A percentile compares a stretch with the other conserved stretches of the same genome.
Evolutionary conservation across 257 asterid genomes (phyloP).

Genomic region (Vinca minor): DNA sequence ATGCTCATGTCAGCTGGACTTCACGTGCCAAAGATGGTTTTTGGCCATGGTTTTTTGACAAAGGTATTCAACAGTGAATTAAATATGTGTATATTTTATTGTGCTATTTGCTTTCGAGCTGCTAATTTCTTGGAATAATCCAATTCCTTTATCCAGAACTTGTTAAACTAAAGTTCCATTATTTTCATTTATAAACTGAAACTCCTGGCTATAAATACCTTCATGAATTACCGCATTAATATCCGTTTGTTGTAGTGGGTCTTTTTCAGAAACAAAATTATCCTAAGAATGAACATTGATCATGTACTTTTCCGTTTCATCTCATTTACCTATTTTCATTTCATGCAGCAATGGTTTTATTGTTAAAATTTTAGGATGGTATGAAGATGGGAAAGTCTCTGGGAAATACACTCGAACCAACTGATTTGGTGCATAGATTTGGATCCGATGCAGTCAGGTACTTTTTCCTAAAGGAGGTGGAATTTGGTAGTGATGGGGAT

Average conservation of each 20-base stretch:
- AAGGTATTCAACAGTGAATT: conserved; percentile 41
- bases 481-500: conserved; percentile 90
- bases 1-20: conserved; percentile 96
- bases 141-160: not conserved
- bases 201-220: not conserved
- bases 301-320: not conserved
- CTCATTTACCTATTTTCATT: conserved; percentile 17
- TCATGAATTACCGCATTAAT: not conserved
- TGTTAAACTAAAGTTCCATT: not conserved
- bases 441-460: conserved; percentile 97
- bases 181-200: not conserved
- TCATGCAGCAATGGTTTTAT: conserved; percentile 28
- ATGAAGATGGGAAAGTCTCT: conserved; percentile 95
- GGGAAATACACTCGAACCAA: conserved; percentile 93
- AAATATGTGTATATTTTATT: not conserved
- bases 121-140: not conserved
- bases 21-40: conserved; percentile 74
- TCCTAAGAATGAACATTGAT: not conserved
- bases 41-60: conserved; percentile 98
- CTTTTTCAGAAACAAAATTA: not conserved
- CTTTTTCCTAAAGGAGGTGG: conserved; percentile 93
- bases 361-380: conserved; percentile 60
- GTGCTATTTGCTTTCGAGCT: not conserved
- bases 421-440: conserved; percentile 66
- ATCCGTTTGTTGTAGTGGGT: not conserved